Evolutionary conservation across 2,329 filamentous ascomycete genomes (phyloP), one percentile per base, ranked within the genome.

Genomic region (Neonectria ditissima): DNA sequence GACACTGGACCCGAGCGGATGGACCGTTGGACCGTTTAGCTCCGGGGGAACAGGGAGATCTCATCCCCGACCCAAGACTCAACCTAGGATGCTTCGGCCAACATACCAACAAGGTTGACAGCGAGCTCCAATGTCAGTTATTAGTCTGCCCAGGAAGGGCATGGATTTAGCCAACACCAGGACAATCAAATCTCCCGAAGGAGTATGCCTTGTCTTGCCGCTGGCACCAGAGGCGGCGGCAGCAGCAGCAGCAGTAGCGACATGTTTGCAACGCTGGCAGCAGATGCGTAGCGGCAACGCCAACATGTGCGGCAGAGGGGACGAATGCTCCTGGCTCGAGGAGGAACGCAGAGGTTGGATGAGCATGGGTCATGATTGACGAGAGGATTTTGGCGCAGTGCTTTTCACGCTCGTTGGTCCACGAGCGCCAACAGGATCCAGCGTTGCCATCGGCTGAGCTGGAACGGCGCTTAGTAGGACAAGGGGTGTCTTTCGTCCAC

Each of bases 401-500:
- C 28, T 59, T 26, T 56, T 37, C 59, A 47, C 20, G 51, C 53
- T 67, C 28, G 61, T 62, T 61, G 59, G 65, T 53, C 39, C 30
- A 62, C 26, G 63, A 63, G 63, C 65, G 57, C 62, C 51, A 56
- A 60, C 51, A 30, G 67, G 34, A 50, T 62, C 53, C 55, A 44
- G 39, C 44, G 32, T 41, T 48, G 58, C 48, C 58, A 55, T 50
- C 32, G 32, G 43, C 41, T 37, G 55, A 34, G 60, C 37, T 37
- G 37, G 41, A 32, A 51, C 55, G 66, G 65, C 64, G 68, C 68
- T 67, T 69, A 69, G 65, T 65, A 67, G 28, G 58, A 63, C 66
- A 61, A 44, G 68, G 68, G 64, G 39, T 62, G 39, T 22, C 41
- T 28, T 28, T 30, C 53, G 32, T 51, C 57, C 58, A 47, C 52